These are phyloP conservation scores for Lactarius evosmus DNA, from an alignment of 768 basidiomycete genomes.

Conservation along the genomic window DNA sequence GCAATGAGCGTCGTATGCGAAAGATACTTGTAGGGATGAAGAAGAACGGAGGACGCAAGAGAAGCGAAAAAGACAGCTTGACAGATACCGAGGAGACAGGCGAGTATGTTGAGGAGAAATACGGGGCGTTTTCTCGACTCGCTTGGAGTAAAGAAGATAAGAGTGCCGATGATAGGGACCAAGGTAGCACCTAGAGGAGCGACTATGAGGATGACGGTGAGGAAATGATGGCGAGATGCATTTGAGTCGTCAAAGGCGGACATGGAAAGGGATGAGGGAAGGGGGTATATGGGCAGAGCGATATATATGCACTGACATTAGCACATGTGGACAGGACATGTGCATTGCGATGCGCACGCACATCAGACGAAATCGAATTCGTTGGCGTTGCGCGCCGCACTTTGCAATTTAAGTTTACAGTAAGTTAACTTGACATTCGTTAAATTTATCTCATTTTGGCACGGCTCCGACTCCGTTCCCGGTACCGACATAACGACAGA, in stretches of 20 bases:
- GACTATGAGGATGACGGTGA: constrained; percentile 26
- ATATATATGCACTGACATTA: neutral
- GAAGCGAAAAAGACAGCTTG: constrained; percentile 18
- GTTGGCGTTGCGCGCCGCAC: neutral
- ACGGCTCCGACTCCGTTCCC: neutral
- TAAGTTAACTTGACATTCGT: neutral
- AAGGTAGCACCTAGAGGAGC: constrained; percentile 23
- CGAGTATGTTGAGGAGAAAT: constrained; percentile 27
- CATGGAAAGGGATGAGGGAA: constrained; percentile 5
- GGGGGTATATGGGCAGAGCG: neutral
- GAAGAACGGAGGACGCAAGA: constrained; percentile 10
- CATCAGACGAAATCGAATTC: neutral
- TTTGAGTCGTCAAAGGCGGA: neutral
- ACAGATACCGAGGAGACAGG: constrained; percentile 25
- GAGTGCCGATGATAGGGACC: constrained; percentile 21
- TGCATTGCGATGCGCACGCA: neutral
- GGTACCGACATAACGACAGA: neutral
- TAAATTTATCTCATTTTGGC: neutral
- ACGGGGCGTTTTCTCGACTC: constrained; percentile 24
- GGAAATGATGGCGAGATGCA: constrained; percentile 11
- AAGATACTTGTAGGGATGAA: constrained; percentile 8
- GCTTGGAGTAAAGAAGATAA: constrained; percentile 22
- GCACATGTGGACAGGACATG: neutral
- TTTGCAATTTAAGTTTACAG: too few species aligned
- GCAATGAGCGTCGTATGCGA: neutral